These are phyloP conservation scores for Eutrema yunnanense DNA, from an alignment of 345 rosid genomes.

Conservation along the genomic window DNA sequence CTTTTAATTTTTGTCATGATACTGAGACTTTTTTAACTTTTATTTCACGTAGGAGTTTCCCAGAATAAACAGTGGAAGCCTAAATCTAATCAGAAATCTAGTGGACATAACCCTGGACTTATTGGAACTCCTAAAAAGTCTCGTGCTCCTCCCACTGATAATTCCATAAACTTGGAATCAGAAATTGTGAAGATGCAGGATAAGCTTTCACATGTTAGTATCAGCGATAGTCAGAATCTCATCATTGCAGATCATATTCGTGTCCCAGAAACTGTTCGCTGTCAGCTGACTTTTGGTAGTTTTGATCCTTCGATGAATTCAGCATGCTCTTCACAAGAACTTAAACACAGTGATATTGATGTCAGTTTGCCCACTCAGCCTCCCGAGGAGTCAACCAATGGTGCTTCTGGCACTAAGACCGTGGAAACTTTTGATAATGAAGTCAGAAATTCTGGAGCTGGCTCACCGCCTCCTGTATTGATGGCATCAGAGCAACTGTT, in stretches of 20 bases:
- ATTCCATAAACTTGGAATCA: slow-evolving; percentile 36
- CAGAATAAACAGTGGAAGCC: slow-evolving; percentile 89
- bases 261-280: slow-evolving; percentile 73
- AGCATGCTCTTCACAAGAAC: slow-evolving; percentile 39
- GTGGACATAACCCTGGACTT: slow-evolving; percentile 44
- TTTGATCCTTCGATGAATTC: slow-evolving; percentile 39
- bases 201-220: slow-evolving; percentile 39
- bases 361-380: slow-evolving; percentile 46
- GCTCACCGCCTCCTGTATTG: slow-evolving; percentile 47
- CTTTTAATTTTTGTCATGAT: neutral
- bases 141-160: slow-evolving; percentile 38
- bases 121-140: slow-evolving; percentile 62
- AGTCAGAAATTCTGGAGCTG: slow-evolving; percentile 49
- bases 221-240: slow-evolving; percentile 60
- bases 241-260: slow-evolving; percentile 83
- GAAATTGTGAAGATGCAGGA: slow-evolving; percentile 47
- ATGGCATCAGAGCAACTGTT: slow-evolving; percentile 46
- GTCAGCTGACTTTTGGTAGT: slow-evolving; percentile 77
- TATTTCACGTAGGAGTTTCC: slow-evolving; percentile 43
- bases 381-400: slow-evolving; percentile 40
- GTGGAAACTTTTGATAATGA: slow-evolving; percentile 44
- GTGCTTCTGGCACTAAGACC: slow-evolving; percentile 33
- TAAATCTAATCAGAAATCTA: slow-evolving; percentile 58
- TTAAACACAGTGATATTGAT: slow-evolving; percentile 32
- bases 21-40: neutral